Evolutionary conservation across 768 basidiomycete genomes (phyloP).

Genomic region (Russula sp.): DNA sequence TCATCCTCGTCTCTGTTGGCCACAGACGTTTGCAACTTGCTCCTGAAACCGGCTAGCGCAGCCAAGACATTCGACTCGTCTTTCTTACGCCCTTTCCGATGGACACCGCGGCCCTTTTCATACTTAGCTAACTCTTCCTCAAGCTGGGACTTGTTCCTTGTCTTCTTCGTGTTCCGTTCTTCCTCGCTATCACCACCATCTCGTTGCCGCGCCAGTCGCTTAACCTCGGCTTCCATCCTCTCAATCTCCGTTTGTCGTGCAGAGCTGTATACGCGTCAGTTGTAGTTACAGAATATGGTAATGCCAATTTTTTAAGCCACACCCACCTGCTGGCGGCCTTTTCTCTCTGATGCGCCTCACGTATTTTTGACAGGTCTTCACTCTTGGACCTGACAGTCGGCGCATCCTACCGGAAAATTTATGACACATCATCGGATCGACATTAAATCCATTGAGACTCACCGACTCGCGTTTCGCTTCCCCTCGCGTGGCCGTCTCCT

Average conservation of each 20-base stretch:
- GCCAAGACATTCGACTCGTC: slow-evolving; percentile 71
- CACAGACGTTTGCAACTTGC: slow-evolving; percentile 48
- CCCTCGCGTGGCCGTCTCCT: not conserved
- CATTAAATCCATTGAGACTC: not conserved
- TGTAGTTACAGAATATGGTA: not conserved
- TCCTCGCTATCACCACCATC: slow-evolving; percentile 62
- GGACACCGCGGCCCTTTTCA: slow-evolving; percentile 51
- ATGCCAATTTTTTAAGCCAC: not conserved
- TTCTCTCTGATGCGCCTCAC: slow-evolving; percentile 69
- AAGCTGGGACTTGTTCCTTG: slow-evolving; percentile 60
- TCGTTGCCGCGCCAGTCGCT: slow-evolving; percentile 59
- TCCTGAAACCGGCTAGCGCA: slow-evolving; percentile 61
- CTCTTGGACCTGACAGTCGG: slow-evolving; percentile 33
- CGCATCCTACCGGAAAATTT: slow-evolving; percentile 24
- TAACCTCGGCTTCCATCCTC: slow-evolving; percentile 84
- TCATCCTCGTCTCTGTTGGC: slow-evolving; percentile 23
- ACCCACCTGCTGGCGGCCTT: slow-evolving; percentile 53
- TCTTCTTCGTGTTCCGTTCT: slow-evolving; percentile 47
- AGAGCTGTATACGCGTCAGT: slow-evolving; percentile 35
- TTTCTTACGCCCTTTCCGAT: slow-evolving; percentile 46
- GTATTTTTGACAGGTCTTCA: slow-evolving; percentile 59
- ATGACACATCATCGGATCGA: not conserved
- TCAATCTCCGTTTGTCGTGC: slow-evolving; percentile 71
- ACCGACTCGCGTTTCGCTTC: slow-evolving; percentile 8
- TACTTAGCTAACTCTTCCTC: slow-evolving; percentile 82